phyloP scores from a whole-genome alignment of 805 yeast species.

The Cyberlindnera amylophila region DNA sequence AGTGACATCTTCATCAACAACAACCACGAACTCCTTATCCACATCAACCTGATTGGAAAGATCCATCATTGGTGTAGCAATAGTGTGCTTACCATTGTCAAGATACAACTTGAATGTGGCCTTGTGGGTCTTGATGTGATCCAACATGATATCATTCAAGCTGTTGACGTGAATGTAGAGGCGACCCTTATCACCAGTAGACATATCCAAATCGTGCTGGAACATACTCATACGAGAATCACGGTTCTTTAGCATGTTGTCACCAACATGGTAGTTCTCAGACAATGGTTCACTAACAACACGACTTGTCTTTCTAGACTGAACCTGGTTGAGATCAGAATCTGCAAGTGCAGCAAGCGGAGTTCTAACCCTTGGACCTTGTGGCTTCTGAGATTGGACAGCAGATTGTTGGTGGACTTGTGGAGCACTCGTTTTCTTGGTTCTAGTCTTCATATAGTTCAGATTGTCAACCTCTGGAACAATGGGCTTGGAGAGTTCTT shows the following conservation, averaged over 20 bases:
- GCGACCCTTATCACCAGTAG: constrained; percentile 38
- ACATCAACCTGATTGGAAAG: constrained; percentile 35
- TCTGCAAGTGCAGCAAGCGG: constrained; percentile 20
- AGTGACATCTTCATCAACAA: constrained; percentile 50
- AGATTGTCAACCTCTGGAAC: constrained; percentile 14
- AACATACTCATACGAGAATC: constrained; percentile 9
- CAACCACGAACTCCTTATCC: constrained; percentile 75
- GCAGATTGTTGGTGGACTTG: too few species aligned
- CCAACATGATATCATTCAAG: constrained; percentile 41
- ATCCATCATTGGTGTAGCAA: constrained; percentile 53
- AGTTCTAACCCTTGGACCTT: constrained; percentile 12
- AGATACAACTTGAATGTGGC: constrained; percentile 43
- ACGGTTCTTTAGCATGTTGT: constrained; percentile 11
- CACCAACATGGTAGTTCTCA: constrained; percentile 9
- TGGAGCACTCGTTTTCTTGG: background rate
- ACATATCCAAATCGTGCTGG: background rate
- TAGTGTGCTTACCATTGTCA: constrained; percentile 81
- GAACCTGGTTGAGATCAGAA: constrained; percentile 12
- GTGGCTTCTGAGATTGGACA: constrained; percentile 3
- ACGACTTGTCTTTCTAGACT: constrained; percentile 11
- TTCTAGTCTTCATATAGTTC: constrained; percentile 14
- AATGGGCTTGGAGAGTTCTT: constrained; percentile 13
- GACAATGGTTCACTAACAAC: constrained; percentile 14
- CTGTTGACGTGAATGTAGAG: constrained; percentile 45
- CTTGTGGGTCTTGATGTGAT: constrained; percentile 40